A percentile compares a stretch with the other conserved stretches of the same genome.
phyloP scores from a whole-genome alignment of 495 filamentous ascomycete genomes.

The Astrothelium subdiscretum region DNA sequence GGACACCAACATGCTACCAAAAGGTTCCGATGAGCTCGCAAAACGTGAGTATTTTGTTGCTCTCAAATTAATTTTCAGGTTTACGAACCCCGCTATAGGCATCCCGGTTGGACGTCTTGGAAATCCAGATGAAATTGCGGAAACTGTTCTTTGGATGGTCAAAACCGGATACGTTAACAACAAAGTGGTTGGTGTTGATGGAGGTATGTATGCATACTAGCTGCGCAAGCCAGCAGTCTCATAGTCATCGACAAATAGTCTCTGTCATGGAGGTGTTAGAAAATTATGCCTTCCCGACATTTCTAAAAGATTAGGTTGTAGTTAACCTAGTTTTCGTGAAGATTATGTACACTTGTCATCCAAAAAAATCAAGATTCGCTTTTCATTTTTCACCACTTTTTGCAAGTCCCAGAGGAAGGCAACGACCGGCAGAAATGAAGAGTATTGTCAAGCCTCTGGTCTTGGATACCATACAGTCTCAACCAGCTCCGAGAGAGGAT shows the following conservation, averaged over 20 bases:
- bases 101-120: conserved; percentile 25
- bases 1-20: conserved; percentile 23
- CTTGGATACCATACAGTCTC: no score
- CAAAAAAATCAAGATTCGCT: no score
- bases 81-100: conserved; percentile 6
- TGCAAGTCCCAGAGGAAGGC: no score
- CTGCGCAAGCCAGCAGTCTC: no score
- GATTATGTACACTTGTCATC: no score
- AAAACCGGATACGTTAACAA: conserved; percentile 25
- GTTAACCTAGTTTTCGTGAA: no score
- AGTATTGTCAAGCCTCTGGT: no score
- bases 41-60: not conserved
- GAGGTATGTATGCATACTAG: conserved; percentile 22
- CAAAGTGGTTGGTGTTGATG: conserved; percentile 26
- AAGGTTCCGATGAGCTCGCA: conserved; percentile 7
- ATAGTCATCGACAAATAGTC: no score
- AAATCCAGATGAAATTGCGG: conserved; percentile 24
- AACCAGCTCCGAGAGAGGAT: no score
- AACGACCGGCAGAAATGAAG: no score
- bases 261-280: not conserved
- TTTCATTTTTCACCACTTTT: no score
- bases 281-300: not conserved
- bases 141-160: conserved; percentile 27
- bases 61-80: not conserved
- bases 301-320: no score